These are phyloP conservation scores for Nelumbo lutea DNA, from an alignment of 164 flowering plant species.

Conservation along the genomic window DNA sequence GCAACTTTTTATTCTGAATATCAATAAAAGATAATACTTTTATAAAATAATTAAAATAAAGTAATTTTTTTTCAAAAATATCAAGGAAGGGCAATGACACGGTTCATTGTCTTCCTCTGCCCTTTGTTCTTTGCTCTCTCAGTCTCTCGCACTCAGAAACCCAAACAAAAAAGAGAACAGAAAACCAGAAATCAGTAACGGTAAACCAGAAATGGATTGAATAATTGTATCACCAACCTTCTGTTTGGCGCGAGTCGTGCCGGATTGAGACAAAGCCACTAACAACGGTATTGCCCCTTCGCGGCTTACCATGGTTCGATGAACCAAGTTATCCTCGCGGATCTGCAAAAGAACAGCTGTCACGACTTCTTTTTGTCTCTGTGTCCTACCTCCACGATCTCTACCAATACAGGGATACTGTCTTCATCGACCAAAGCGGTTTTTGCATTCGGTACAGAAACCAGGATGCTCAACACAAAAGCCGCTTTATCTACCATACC, in stretches of 20 bases:
- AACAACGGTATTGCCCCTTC: conserved; percentile 92
- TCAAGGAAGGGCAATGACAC: too few species aligned
- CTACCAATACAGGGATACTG: conserved; percentile 85
- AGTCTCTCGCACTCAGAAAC: too few species aligned
- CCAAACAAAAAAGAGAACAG: too few species aligned
- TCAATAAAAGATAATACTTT: too few species aligned
- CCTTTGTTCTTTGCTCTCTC: too few species aligned
- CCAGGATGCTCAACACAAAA: conserved; percentile 50
- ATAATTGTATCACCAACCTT: conserved; percentile 40
- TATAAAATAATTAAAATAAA: too few species aligned
- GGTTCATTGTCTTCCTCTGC: too few species aligned
- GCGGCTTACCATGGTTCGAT: conserved; percentile 70
- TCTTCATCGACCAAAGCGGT: conserved; percentile 72
- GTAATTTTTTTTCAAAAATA: too few species aligned
- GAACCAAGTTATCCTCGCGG: conserved; percentile 51
- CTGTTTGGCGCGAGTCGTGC: conserved; percentile 68
- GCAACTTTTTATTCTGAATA: too few species aligned
- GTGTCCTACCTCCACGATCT: conserved; percentile 78
- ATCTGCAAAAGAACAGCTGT: conserved; percentile 49
- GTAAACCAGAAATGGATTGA: background rate
- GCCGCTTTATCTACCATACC: conserved; percentile 89
- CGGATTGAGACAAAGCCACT: conserved; percentile 73
- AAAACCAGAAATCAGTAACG: background rate
- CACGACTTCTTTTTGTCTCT: conserved; percentile 80
- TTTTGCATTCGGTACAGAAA: conserved; percentile 46